Evolutionary conservation across 2,329 filamentous ascomycete genomes (phyloP).

Genomic region (Aaosphaeria pasadenensis): DNA sequence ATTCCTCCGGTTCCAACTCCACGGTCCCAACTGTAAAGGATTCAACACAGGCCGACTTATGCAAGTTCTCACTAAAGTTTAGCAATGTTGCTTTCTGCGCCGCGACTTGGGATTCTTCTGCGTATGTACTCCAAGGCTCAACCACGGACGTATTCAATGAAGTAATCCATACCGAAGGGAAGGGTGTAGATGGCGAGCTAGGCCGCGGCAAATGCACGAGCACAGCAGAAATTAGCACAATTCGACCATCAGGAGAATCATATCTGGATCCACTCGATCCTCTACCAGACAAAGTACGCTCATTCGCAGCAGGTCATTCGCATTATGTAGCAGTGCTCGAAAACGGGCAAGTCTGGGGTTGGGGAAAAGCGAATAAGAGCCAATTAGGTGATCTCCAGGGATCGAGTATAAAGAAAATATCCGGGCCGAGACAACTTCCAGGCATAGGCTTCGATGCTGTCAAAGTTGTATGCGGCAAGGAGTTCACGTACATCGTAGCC

Average conservation of each 20-base stretch:
- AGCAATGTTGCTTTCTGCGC: neutral
- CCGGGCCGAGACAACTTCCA: constrained; percentile 14
- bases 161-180: neutral
- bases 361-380: constrained; percentile 83
- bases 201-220: neutral
- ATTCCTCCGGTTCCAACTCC: too few relatives aligned
- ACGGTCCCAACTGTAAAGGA: too few relatives aligned
- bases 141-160: neutral
- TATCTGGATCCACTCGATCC: neutral
- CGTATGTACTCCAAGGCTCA: neutral
- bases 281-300: constrained; percentile 13
- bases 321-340: constrained; percentile 73
- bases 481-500: constrained; percentile 75
- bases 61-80: neutral
- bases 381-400: constrained; percentile 64
- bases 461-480: constrained; percentile 73
- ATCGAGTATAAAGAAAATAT: constrained; percentile 32
- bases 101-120: neutral
- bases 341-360: constrained; percentile 78
- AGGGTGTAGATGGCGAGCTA: neutral
- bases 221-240: neutral
- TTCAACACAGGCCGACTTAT: too few relatives aligned
- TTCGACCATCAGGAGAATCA: neutral
- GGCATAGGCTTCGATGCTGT: constrained; percentile 60
- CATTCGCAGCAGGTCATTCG: constrained; percentile 70